Evolutionary conservation across 177 flowering plant genomes (phyloP).

Genomic region (Vitis hybrid): DNA sequence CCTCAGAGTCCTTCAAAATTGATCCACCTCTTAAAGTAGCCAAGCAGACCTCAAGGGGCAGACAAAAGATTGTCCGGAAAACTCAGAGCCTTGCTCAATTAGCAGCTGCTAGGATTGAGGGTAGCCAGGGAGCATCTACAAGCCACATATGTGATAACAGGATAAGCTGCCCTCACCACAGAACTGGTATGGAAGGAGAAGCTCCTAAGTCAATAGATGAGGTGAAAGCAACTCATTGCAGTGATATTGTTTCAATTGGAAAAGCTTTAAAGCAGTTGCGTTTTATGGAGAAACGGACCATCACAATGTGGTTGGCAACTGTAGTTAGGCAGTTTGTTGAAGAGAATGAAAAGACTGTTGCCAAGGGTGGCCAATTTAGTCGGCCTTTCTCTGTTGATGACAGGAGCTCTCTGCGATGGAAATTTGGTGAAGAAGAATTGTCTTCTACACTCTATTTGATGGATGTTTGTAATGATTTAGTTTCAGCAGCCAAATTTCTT

Average conservation of each 20-base stretch:
- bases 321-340: conserved; percentile 67
- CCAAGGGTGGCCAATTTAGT: conserved; percentile 54
- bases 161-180: conserved; percentile 77
- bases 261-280: conserved; percentile 61
- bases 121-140: conserved; percentile 99
- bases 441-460: conserved; percentile 68
- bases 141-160: conserved; percentile 92
- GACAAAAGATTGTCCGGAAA: conserved; percentile 83
- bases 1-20: conserved; percentile 51
- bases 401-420: conserved; percentile 59
- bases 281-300: conserved; percentile 59
- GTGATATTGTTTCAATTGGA: conserved; percentile 73
- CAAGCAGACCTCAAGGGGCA: conserved; percentile 67
- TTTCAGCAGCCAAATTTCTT: conserved; percentile 67
- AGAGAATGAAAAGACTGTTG: conserved; percentile 54
- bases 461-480: conserved; percentile 74
- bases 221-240: conserved; percentile 19
- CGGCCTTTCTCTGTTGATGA: conserved; percentile 59
- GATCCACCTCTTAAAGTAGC: conserved; percentile 72
- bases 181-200: conserved; percentile 61
- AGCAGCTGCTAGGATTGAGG: conserved; percentile 87
- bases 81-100: conserved; percentile 91
- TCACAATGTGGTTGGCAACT: conserved; percentile 67
- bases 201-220: conserved; percentile 48
- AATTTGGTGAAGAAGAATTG: conserved; percentile 88